Base-by-base conservation (phyloP, 192 early-diverging fungal species). In the Backusella tarrabulga region DNA sequence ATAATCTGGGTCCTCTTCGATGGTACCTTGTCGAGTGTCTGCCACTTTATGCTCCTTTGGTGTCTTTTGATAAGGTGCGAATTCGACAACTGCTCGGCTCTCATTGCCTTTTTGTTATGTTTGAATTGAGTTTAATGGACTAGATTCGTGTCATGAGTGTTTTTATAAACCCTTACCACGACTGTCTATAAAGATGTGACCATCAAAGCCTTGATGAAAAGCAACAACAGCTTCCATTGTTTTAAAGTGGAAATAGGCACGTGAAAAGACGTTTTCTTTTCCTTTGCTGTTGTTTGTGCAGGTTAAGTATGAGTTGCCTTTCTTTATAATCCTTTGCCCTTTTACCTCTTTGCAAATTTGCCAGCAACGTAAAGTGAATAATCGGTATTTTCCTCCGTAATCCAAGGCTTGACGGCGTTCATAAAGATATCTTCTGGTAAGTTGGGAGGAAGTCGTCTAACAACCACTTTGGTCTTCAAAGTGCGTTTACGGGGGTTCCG, bases 1-100 rank as follows among this genome's bases (percentile, higher is more conserved):
- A 78, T 92, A 95, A 50, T 95, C 91, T 6, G 90, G 86, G 83
- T 95, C 94, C 93, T 77, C 72, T 35, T 95, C 91, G 56, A 95
- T 93, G 0, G 94, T 95, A 46, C 91, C 92, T 84, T 92, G 90
- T 46, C 90, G 81, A n/a, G 88, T 67, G 72, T 95, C 93, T 0
- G 80, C 35, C 76, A 90, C 87, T 72, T 89, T 88, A 76, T 83
- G 87, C 35, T 89, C 90, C 56, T 89, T 91, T 23, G 94, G 91
- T 34, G 90, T 77, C 70, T 88, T 87, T 82, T 95, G 94, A 74
- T 87, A 95, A 34, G 91, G 90, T 7, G 93, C 92, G 80, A 95
- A 93, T 77, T 96, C 95, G 0, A 96, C 94, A 15, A 91, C 82
- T 1, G 93, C 94, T 23, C 88, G 80, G 56, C 86, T 86, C 74